Base-by-base conservation (phyloP, 768 basidiomycete species). In the Russula sp. region DNA sequence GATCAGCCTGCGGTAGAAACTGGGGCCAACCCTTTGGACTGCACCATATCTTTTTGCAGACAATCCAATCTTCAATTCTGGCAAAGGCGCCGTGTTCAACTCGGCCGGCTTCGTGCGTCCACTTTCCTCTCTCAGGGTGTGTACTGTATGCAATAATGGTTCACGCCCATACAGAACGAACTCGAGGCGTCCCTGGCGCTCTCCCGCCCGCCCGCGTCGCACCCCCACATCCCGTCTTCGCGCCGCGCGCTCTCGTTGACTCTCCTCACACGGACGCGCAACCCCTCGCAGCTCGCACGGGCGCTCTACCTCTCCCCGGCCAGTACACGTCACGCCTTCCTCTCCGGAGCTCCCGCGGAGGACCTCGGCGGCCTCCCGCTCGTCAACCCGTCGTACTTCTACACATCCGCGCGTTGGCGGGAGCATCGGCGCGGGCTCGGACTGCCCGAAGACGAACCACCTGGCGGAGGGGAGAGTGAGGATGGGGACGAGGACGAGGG, bases 1-100 rank as follows among this genome's bases (percentile, higher is more conserved):
- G 8, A 20, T 50, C 37, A 42, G n/a, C 39, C 22, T 34, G 37
- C 35, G 47, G 20, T 34, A 31, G 39, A 51, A 7, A 22, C 18
- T 18, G 31, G 39, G 8, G 7, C 55, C 10, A 3, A 22, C n/a
- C 7, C 44, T 22, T n/a, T 44, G 32, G 7, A 11, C 42, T 27
- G 35, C 6, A 10, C 34, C 10, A 22, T 32, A 48, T 31, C 10
- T 22, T 3, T 20, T 10, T 53, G n/a, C 57, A 91, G 90, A 93
- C 69, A 83, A 80, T 63, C 85, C 88, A 8, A 74, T 93, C 18
- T 92, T 93, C 76, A 93, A 93, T 68, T 75, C 85, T 34, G 89
- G 83, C 20, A 88, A 87, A 68, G 91, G 91, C 4, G 87, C 91
- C 9, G 90, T 93, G 18, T 93, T 91, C 76, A 93, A 92, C 67